These are phyloP conservation scores for Carpinus fangiana DNA, from an alignment of 306 rosid species.

Conservation along the genomic window DNA sequence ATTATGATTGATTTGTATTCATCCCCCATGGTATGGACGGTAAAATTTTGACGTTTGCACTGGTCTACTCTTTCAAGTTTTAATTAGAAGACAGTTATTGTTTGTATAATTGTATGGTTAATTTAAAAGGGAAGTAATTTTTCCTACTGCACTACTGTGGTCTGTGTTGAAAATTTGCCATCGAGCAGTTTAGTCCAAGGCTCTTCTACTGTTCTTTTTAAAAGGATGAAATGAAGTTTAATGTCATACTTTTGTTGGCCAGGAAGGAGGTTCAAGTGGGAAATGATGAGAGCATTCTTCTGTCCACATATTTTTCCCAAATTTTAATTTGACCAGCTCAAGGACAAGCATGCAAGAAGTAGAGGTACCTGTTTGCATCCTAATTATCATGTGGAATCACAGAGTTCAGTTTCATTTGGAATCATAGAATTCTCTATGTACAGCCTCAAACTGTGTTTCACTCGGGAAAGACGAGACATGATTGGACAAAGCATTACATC, in stretches of 20 bases:
- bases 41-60: neutral
- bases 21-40: constrained; percentile 71
- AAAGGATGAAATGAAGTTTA: neutral
- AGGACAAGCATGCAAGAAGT: neutral
- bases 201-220: neutral
- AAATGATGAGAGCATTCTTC: constrained; percentile 39
- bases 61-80: constrained; percentile 1
- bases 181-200: neutral
- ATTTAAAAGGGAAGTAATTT: neutral
- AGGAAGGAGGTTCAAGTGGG: constrained; percentile 75
- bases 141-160: neutral
- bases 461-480: neutral
- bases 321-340: constrained; percentile 23
- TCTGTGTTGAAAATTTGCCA: neutral
- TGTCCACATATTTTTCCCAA: constrained; percentile 69
- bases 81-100: neutral
- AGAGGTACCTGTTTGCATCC: neutral
- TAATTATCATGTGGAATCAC: neutral
- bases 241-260: constrained; percentile 24
- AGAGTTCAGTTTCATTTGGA: too few species aligned
- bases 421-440: neutral
- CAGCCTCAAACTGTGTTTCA: neutral
- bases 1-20: constrained; percentile 47
- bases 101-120: neutral
- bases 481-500: neutral